phyloP scores from a whole-genome alignment of 78 protist species.

The Reticulomyxa filosa region DNA sequence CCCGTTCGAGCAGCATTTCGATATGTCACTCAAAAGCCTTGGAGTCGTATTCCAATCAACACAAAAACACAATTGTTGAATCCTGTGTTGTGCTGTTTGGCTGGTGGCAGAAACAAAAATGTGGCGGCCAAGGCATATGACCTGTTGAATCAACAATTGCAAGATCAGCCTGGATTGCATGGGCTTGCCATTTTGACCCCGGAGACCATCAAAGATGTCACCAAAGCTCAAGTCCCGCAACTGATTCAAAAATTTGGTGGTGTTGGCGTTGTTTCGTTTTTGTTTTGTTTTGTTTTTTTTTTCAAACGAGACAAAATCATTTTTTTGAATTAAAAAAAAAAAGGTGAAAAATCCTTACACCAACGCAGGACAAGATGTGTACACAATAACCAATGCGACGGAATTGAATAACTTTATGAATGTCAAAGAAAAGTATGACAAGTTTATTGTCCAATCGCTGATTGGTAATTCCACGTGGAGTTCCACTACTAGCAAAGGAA shows the following conservation, averaged over 20 bases:
- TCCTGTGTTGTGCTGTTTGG: background rate
- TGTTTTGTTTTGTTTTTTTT: too few species aligned
- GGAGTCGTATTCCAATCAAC: slow-evolving; percentile 26
- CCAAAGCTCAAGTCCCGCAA: too few species aligned
- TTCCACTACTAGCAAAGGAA: background rate
- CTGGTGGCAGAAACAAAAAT: slow-evolving; percentile 39
- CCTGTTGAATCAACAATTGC: slow-evolving; percentile 11
- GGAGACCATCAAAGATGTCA: too few species aligned
- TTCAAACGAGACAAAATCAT: too few species aligned
- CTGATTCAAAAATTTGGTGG: too few species aligned
- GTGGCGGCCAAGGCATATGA: slow-evolving; percentile 31
- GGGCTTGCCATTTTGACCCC: slow-evolving; percentile 23
- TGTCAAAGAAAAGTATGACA: slow-evolving; percentile 13
- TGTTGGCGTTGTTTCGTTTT: too few species aligned
- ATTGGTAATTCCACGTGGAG: slow-evolving; percentile 28
- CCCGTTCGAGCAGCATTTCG: slow-evolving; percentile 24
- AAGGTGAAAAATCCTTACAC: slow-evolving; percentile 30
- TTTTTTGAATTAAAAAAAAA: too few species aligned
- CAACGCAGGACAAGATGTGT: slow-evolving; percentile 38
- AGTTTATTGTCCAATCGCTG: slow-evolving; percentile 35
- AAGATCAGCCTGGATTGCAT: too few species aligned
- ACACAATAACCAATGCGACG: slow-evolving; percentile 14
- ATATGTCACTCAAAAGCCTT: slow-evolving; percentile 40
- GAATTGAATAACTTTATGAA: slow-evolving; percentile 32
- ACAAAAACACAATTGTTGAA: slow-evolving; percentile 24